These are phyloP conservation scores for Drechslerella coelobrocha DNA, from an alignment of 2,329 filamentous ascomycete genomes.

Conservation along the genomic window DNA sequence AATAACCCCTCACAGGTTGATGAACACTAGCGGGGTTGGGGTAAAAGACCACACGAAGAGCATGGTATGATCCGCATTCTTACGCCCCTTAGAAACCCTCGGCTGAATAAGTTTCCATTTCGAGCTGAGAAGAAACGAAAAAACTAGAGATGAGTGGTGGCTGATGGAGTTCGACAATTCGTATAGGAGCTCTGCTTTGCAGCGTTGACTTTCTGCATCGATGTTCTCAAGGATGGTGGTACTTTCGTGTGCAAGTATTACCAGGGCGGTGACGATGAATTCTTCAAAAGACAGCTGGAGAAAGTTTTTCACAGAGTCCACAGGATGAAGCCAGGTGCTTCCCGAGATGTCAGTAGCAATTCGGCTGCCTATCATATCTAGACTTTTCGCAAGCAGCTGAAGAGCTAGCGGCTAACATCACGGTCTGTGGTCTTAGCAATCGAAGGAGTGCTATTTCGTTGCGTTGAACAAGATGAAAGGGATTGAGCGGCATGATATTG, in stretches of 20 bases:
- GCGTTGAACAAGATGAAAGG: conserved; percentile 24
- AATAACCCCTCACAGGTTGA: conserved; percentile 96
- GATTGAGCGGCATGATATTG: conserved; percentile 41
- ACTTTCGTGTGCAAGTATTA: conserved; percentile 99
- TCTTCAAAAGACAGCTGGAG: conserved; percentile 75
- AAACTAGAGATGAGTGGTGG: neutral
- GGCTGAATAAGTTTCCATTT: neutral
- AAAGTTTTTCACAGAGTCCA: conserved; percentile 79
- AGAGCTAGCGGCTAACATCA: no score
- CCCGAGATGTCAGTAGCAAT: conserved; percentile 72
- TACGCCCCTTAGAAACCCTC: neutral
- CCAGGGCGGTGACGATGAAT: conserved; percentile 84
- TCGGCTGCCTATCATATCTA: neutral
- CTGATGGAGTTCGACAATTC: conserved; percentile 1
- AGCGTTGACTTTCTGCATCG: conserved; percentile 82
- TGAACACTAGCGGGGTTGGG: conserved; percentile 91
- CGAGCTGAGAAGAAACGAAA: neutral
- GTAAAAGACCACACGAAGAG: conserved; percentile 91
- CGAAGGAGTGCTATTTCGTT: conserved; percentile 53
- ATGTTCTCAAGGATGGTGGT: conserved; percentile 80
- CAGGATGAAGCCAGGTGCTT: conserved; percentile 89
- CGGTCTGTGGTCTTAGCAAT: no score
- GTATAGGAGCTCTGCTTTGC: conserved; percentile 84
- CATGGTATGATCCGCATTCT: conserved; percentile 72
- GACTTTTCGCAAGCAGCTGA: no score